Conservation (phyloP, 2,329 filamentous ascomycete species). For the Scedosporium dehoogii region DNA sequence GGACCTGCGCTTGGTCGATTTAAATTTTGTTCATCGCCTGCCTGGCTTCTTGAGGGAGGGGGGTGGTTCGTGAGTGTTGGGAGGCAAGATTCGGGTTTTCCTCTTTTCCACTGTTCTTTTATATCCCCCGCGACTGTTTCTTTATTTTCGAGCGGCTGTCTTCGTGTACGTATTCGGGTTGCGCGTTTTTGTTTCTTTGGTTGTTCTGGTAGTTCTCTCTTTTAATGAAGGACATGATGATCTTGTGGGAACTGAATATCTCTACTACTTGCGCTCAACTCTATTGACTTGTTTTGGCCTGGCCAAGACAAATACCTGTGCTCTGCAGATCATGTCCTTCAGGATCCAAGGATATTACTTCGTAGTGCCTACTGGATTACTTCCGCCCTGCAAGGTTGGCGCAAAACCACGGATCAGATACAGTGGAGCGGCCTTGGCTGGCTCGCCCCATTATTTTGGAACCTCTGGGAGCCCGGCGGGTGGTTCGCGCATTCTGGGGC, state of each 20-base stretch:
- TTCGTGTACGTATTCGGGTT: neutral
- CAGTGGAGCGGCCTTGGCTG: too few species aligned
- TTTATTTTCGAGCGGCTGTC: neutral
- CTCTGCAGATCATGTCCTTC: too few species aligned
- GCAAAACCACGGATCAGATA: too few species aligned
- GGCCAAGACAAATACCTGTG: too few species aligned
- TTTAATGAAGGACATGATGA: conserved; percentile 5
- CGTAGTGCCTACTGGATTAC: too few species aligned
- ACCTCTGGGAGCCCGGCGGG: too few species aligned
- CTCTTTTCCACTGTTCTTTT: too few species aligned
- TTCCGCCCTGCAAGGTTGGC: too few species aligned
- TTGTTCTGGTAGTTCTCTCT: neutral
- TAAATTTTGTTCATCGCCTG: neutral
- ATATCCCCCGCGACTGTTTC: neutral
- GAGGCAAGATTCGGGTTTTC: neutral
- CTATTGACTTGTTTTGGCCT: neutral
- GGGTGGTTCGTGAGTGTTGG: neutral
- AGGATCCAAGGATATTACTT: too few species aligned
- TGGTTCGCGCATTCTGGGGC: neutral
- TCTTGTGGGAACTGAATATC: neutral
- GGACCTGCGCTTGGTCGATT: neutral
- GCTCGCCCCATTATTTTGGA: too few species aligned
- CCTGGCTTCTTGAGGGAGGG: neutral
- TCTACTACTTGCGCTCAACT: neutral
- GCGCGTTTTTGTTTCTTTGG: conserved; percentile 1